A percentile compares a stretch with the other conserved stretches of the same genome.
phyloP scores from a whole-genome alignment of 2,329 filamentous ascomycete species.

The Aschersonia sp. region DNA sequence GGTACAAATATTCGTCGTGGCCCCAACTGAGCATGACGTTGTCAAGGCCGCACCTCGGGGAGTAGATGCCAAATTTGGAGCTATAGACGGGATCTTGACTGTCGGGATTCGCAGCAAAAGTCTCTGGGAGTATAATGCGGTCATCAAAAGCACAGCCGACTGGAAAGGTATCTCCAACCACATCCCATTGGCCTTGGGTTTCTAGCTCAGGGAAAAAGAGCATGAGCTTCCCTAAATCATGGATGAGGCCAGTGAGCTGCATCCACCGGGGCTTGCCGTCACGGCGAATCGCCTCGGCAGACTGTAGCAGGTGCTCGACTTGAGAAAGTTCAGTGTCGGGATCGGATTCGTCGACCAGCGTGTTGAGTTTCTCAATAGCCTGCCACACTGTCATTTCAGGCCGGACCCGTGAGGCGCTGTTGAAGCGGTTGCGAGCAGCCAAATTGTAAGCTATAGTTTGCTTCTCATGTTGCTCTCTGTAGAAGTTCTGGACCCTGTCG shows the following conservation, averaged over 20 bases:
- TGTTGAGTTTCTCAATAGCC: slow-evolving; percentile 86
- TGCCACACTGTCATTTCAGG: slow-evolving; percentile 78
- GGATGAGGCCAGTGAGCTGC: slow-evolving; percentile 63
- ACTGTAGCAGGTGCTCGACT: slow-evolving; percentile 80
- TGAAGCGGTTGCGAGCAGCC: slow-evolving; percentile 46
- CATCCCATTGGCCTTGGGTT: slow-evolving; percentile 83
- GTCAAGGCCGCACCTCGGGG: slow-evolving; percentile 63
- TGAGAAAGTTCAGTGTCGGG: slow-evolving; percentile 78
- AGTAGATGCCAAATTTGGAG: slow-evolving; percentile 69
- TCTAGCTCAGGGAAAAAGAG: slow-evolving; percentile 53
- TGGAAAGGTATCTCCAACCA: slow-evolving; percentile 76
- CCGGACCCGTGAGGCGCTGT: slow-evolving; percentile 42
- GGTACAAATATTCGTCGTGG: slow-evolving; percentile 78
- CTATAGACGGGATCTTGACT: slow-evolving; percentile 54
- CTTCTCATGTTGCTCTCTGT: slow-evolving; percentile 55
- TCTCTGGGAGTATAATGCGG: slow-evolving; percentile 67
- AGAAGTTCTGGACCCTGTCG: slow-evolving; percentile 77
- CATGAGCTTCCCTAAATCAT: slow-evolving; percentile 68
- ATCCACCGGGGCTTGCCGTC: slow-evolving; percentile 76
- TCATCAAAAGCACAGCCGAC: slow-evolving; percentile 64
- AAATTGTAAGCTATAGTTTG: slow-evolving; percentile 78
- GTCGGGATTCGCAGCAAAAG: slow-evolving; percentile 68
- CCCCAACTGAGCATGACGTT: slow-evolving; percentile 87
- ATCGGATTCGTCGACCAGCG: slow-evolving; percentile 79
- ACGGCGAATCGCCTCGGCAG: slow-evolving; percentile 75